phyloP scores from a whole-genome alignment of 345 rosid genomes.

The Lenwebbia sp. region DNA sequence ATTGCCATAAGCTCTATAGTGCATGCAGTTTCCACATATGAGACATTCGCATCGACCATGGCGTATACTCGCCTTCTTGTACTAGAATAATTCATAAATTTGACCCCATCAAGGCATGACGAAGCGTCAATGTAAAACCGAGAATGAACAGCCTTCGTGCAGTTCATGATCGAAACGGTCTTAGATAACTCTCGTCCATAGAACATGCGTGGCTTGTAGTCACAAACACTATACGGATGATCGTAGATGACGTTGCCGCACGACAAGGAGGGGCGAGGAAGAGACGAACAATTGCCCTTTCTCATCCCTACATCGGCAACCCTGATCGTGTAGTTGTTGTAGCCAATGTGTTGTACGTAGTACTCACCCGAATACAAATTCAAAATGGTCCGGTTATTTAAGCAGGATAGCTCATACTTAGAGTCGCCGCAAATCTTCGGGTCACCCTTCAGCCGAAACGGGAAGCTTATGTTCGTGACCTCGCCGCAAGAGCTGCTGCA shows the following conservation, averaged over 20 bases:
- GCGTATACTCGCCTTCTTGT: not conserved
- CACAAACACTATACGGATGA: not conserved
- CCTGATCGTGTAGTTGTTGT: not conserved
- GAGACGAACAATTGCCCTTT: not conserved
- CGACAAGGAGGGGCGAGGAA: not conserved
- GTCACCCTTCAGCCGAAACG: accelerated
- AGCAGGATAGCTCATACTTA: not conserved
- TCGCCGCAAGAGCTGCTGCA: not conserved
- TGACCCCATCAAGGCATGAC: accelerated
- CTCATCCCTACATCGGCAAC: not conserved
- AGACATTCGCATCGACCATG: not conserved
- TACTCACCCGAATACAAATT: not conserved
- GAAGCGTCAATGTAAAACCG: not conserved
- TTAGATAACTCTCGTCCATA: not conserved
- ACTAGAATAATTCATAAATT: not conserved
- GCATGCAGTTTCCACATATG: not conserved
- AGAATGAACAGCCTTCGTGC: not conserved
- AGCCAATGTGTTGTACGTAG: not conserved
- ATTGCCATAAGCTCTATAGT: not conserved
- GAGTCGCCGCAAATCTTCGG: accelerated
- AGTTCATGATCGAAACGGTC: accelerated
- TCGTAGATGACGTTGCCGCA: not conserved
- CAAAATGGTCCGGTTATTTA: not conserved
- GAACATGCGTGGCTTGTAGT: not conserved
- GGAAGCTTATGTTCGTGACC: not conserved